These are phyloP conservation scores for Cerrena zonata DNA, from an alignment of 1,284 basidiomycete genomes.

Conservation along the genomic window DNA sequence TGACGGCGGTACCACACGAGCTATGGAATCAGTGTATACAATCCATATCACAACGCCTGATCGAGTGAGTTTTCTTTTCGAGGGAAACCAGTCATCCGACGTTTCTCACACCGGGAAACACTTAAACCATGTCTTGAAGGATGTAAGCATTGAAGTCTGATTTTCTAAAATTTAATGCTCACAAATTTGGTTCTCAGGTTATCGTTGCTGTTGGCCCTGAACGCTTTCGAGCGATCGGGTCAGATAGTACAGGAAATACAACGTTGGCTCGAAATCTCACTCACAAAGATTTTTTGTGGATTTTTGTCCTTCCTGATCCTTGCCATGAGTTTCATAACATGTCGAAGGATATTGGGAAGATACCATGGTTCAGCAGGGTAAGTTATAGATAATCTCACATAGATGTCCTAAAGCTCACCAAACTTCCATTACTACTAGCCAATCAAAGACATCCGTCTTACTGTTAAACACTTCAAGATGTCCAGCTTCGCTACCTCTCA, in stretches of 20 bases:
- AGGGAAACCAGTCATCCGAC: slow-evolving; percentile 24
- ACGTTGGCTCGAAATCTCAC: slow-evolving; percentile 12
- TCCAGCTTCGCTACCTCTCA: slow-evolving; percentile 16
- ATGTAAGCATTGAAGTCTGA: too few relatives aligned
- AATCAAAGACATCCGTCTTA: slow-evolving; percentile 12
- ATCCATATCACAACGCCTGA: slow-evolving; percentile 25
- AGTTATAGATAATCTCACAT: slow-evolving; percentile 1
- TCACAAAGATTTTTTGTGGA: slow-evolving; percentile 9
- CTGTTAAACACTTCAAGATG: slow-evolving; percentile 21
- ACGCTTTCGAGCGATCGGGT: slow-evolving; percentile 4
- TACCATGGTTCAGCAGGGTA: slow-evolving; percentile 16
- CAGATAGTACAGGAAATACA: slow-evolving; percentile 23
- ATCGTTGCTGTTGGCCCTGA: slow-evolving; percentile 3
- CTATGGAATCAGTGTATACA: slow-evolving; percentile 24
- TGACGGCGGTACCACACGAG: slow-evolving; percentile 25
- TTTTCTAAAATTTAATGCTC: too few relatives aligned
- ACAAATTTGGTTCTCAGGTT: slow-evolving; percentile 4
- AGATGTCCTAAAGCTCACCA: too few relatives aligned
- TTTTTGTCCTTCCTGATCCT: slow-evolving; percentile 23
- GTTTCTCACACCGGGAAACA: slow-evolving; percentile 11
- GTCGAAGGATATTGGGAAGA: slow-evolving; percentile 22
- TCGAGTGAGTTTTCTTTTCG: slow-evolving; percentile 20
- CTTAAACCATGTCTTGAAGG: slow-evolving; percentile 4
- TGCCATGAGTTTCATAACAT: slow-evolving; percentile 20
- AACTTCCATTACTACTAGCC: too few relatives aligned